Percentiles rank a stretch among this genome's conserved stretches.
Conservation (phyloP, 257 asterid species). For the Schizonepeta tenuifolia region DNA sequence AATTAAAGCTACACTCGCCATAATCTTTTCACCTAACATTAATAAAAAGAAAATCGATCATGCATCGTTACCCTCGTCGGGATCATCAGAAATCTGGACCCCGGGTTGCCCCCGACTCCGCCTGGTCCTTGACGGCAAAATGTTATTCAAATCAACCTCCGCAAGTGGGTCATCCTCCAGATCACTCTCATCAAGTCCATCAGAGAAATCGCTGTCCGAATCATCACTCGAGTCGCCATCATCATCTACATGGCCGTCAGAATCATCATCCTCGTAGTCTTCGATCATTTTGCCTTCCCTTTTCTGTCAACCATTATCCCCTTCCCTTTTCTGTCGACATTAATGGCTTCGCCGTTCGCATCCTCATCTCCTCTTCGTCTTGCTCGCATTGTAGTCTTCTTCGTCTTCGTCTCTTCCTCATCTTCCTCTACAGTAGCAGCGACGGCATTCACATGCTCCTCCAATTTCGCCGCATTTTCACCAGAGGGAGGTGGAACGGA, state of each 20-base stretch:
- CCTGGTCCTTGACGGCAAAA: constrained; percentile 64
- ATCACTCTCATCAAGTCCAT: constrained; percentile 50
- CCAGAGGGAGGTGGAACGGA: no score
- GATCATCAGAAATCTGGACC: constrained; percentile 34
- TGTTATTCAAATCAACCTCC: constrained; percentile 63
- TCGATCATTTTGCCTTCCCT: constrained; percentile 51
- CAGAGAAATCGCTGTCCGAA: constrained; percentile 45
- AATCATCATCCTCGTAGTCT: constrained; percentile 45
- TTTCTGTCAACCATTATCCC: constrained; percentile 44
- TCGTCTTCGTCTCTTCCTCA: constrained; percentile 44
- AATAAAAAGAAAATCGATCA: constrained; percentile 24
- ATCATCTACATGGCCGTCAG: constrained; percentile 32
- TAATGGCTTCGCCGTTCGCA: constrained; percentile 30
- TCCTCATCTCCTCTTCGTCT: constrained; percentile 41
- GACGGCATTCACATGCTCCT: constrained; percentile 8
- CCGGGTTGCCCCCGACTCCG: constrained; percentile 38
- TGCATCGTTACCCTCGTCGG: constrained; percentile 43
- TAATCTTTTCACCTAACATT: constrained; percentile 32
- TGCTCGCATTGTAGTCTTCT: constrained; percentile 40
- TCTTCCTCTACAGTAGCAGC: constrained; percentile 33
- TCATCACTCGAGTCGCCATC: constrained; percentile 50
- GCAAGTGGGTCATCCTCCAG: constrained; percentile 56
- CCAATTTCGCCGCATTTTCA: no score
- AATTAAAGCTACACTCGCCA: constrained; percentile 38
- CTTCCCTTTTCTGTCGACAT: constrained; percentile 46